Evolutionary conservation across 2,329 filamentous ascomycete genomes (phyloP).

Genomic region (Orbilia blumenaviensis): DNA sequence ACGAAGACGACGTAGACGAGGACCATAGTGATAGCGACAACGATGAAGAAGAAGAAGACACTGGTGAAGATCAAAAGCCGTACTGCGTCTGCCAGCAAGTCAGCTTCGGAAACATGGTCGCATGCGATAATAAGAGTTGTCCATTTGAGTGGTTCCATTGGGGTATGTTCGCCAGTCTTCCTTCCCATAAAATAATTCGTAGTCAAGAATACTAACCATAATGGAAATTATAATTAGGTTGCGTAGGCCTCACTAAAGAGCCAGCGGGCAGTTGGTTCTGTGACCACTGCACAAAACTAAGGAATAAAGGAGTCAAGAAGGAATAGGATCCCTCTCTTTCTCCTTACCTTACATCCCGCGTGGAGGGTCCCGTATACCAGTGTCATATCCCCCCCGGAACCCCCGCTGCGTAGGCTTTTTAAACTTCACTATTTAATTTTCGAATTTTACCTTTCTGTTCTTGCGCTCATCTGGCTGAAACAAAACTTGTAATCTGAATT

Average conservation of each 20-base stretch:
- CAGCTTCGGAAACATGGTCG: slow-evolving; percentile 88
- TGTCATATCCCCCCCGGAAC: neutral
- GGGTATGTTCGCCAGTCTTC: slow-evolving; percentile 21
- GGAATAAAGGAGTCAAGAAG: slow-evolving; percentile 49
- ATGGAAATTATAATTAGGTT: slow-evolving; percentile 19
- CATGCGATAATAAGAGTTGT: slow-evolving; percentile 84
- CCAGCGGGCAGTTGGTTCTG: slow-evolving; percentile 53
- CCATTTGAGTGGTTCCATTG: slow-evolving; percentile 84
- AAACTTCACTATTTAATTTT: too few relatives aligned
- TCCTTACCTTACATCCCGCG: slow-evolving; percentile 35
- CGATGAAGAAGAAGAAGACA: slow-evolving; percentile 73
- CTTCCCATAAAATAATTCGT: neutral
- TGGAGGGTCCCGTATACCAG: slow-evolving; percentile 41
- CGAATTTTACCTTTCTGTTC: too few relatives aligned
- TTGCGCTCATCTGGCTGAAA: too few relatives aligned
- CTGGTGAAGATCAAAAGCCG: slow-evolving; percentile 76
- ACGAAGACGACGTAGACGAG: slow-evolving; percentile 48
- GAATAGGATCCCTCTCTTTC: slow-evolving; percentile 42
- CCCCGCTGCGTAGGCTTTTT: too few relatives aligned
- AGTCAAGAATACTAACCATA: neutral
- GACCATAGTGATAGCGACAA: slow-evolving; percentile 52
- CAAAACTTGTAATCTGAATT: too few relatives aligned
- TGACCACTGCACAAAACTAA: slow-evolving; percentile 52
- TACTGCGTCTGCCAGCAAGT: slow-evolving; percentile 86
- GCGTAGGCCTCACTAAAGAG: slow-evolving; percentile 49